Evolutionary conservation across 225 moss, liverwort and hornwort genomes (phyloP), one percentile per base, ranked within the genome.

Genomic region (Physcomitrium patens): DNA sequence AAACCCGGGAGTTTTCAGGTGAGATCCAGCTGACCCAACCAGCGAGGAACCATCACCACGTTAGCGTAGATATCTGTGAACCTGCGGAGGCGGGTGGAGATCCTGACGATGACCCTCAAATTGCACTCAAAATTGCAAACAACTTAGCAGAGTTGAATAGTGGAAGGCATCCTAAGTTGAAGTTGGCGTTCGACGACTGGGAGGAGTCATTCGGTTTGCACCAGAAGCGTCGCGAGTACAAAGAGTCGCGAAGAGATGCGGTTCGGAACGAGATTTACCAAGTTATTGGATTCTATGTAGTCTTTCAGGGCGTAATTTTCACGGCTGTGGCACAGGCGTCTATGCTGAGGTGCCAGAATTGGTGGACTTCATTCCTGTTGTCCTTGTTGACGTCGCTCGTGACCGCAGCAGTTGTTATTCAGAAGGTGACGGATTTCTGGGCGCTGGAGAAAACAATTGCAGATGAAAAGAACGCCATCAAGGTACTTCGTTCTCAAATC

Each of bases 211-310:
- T 84, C 0, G 43, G 68, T 48, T 27, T 73, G 22, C 74, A 73
- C 1, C 57, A 75, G 73, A 81, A 59, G 79, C 67, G 81, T 22
- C 66, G 81, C 1, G 84, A 81, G 81, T 81, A 76, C 15, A 87
- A 87, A 77, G 84, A 84, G 48, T 72, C 84, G 46, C 79, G 74
- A 27, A 75, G 84, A 49, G 71, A 81, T 12, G 72, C 78, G 7
- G 72, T 87, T 12, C 84, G 79, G 47, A 87, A 84, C 77, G 87
- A 87, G 81, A 50, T 87, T 12, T 87, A 87, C 31, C 87, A 87
- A 62, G 77, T 87, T 9, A 77, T 87, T 3, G 87, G 87, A 14
- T 87, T 84, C 0, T 87, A 84, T 10, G 63, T 84, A 1, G 84
- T 87, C 4, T 87, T 87, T 2, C 87, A 87, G 74, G 87, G 87